Evolutionary conservation across 257 asterid genomes (phyloP), one percentile per base, ranked within the genome.

Genomic region (Fraxinus anomala): DNA sequence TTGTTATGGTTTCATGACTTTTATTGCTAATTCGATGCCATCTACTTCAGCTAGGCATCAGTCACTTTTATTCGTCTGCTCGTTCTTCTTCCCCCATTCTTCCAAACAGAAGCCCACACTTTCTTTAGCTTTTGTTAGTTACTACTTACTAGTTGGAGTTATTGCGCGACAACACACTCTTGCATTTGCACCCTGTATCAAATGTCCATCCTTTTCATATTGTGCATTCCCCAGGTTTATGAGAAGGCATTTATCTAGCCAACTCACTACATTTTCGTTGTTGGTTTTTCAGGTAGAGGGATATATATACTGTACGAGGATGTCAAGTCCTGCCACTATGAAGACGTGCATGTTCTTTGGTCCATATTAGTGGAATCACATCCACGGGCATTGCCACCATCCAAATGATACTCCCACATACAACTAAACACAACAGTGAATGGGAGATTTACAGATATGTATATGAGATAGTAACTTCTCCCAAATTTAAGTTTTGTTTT

Each of bases 351-450:
- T 51, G 86, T 85, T 44, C 83, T 87, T 28, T 87, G 91, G 91
- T 91, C 98, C 24, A 92, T 94, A 80, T 74, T 94, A 81, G 97
- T 94, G 81, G 96, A 94, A 83, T 88, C 97, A 19, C 94, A 94
- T 75, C 92, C 87, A 30, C 92, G 82, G 30, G 85, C 95, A 10
- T 81, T 85, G 84, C 94, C 92, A 16, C 88, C 88, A 31, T 85
- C 92, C 23, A 86, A 84, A 79, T 88, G 89, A 89, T 66, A 66
- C 40, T 44, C 81, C 81, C 81, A 86, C 8, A 82, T 80, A 76
- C 85, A 56, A 49, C 67, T 16, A 80, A 23, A 61, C 77, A 65
- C 72, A 56, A 78, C 61, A 81, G 61, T 28, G 34, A 59, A 31
- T 34, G 79, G 80, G 81, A 81, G 84, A 79, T 70, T 61, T 2